phyloP scores from a whole-genome alignment of 2,329 filamentous ascomycete genomes.

The Metarhizium robertsii region DNA sequence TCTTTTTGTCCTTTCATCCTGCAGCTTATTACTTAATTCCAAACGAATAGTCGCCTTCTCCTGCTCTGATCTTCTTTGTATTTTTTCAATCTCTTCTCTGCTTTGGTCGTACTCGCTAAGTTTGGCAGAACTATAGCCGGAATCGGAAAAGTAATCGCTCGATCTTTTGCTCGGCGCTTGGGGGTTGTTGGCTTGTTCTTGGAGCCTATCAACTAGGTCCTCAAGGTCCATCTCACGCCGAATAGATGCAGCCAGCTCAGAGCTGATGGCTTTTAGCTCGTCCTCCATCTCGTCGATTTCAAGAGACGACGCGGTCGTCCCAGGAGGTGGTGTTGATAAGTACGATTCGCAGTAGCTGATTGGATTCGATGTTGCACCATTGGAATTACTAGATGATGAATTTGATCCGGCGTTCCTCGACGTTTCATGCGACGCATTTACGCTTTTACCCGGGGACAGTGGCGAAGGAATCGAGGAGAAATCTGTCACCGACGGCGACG shows the following conservation, averaged over 20 bases:
- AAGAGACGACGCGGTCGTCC: slow-evolving; percentile 27
- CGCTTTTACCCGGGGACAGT: slow-evolving; percentile 31
- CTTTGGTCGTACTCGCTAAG: slow-evolving; percentile 57
- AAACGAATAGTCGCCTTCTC: slow-evolving; percentile 81
- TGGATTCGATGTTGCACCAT: slow-evolving; percentile 31
- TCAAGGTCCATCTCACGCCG: slow-evolving; percentile 93
- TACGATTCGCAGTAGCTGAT: slow-evolving; percentile 43
- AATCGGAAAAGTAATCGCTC: slow-evolving; percentile 98
- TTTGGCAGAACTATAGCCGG: slow-evolving; percentile 77
- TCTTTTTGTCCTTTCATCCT: slow-evolving; percentile 72
- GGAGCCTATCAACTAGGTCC: slow-evolving; percentile 81
- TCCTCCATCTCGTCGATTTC: slow-evolving; percentile 85
- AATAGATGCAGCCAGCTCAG: slow-evolving; percentile 87
- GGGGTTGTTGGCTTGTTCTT: slow-evolving; percentile 60
- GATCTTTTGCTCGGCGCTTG: slow-evolving; percentile 59
- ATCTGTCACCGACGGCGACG: slow-evolving; percentile 38
- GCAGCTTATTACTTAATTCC: slow-evolving; percentile 75
- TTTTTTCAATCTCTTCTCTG: slow-evolving; percentile 67
- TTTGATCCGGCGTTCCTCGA: slow-evolving; percentile 1
- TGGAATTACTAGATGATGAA: slow-evolving; percentile 20
- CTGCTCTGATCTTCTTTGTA: slow-evolving; percentile 78
- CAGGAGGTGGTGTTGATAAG: slow-evolving; percentile 37
- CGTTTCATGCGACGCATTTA: slow-evolving; percentile 21
- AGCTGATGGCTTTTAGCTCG: slow-evolving; percentile 86
- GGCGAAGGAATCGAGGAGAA: slow-evolving; percentile 47